These are phyloP conservation scores for Podochytrium sp. DNA, from an alignment of 192 early-diverging fungal genomes.

Conservation along the genomic window DNA sequence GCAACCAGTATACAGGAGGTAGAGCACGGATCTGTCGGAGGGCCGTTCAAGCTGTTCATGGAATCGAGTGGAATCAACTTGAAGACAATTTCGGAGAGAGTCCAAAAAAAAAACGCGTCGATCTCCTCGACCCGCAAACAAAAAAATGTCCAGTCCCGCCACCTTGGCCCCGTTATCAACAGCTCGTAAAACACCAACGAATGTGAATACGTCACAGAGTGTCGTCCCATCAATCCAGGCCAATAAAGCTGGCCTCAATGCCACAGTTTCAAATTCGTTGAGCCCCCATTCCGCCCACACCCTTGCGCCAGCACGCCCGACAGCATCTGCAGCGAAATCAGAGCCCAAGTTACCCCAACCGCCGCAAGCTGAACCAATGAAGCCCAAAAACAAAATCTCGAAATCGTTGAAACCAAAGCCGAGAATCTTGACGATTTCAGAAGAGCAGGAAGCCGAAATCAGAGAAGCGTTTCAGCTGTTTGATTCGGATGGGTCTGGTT, in stretches of 20 bases:
- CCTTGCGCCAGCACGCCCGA: too few relatives aligned
- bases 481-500: constrained; percentile 63
- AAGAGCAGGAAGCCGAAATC: constrained; percentile 64
- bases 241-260: neutral
- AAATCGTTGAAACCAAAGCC: constrained; percentile 18
- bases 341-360: neutral
- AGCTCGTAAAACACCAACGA: neutral
- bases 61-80: neutral
- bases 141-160: too few relatives aligned
- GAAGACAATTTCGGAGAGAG: neutral
- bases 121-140: too few relatives aligned
- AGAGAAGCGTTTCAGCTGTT: constrained; percentile 71
- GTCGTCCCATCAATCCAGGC: neutral
- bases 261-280: too few relatives aligned
- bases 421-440: constrained; percentile 14
- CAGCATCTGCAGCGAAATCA: neutral
- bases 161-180: neutral
- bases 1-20: constrained; percentile 37
- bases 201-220: neutral
- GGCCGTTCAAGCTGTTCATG: neutral
- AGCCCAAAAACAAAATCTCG: neutral
- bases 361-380: neutral
- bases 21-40: neutral
- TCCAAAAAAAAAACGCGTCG: too few relatives aligned
- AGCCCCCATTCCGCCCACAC: too few relatives aligned